Base-by-base conservation (phyloP, 2,329 filamentous ascomycete genomes). In the Cytospora chrysosperma region DNA sequence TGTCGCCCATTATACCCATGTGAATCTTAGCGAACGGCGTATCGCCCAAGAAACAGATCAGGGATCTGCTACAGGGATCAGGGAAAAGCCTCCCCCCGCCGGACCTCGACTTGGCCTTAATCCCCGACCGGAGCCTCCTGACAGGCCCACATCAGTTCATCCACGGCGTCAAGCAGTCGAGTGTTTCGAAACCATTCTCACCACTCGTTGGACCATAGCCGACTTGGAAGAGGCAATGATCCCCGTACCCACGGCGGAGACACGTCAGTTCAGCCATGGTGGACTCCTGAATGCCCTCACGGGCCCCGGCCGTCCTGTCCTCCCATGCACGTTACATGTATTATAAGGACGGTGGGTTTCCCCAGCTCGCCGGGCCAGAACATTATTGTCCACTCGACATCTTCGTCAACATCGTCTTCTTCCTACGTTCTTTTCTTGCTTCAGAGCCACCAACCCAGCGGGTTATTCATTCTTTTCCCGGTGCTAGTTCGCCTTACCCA, bases 381-480 rank as follows among this genome's bases (percentile, higher is more conserved):
- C n/a, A n/a, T n/a, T n/a, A 63, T 64, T 61, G 64, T 40, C 61
- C 26, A 53, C 47, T 21, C 58, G 26, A 40, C n/a, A 59, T 64
- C 56, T 59, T 61, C 28, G 51, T 55, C 59, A 53, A 61, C 37
- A 50, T 52, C 49, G 51, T 34, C 51, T 50, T 61, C 59, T 37
- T 61, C 50, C 2, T 52, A 57, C 52, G 9, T 64, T 65, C 52
- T 51, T 51, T 24, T 47, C 40, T 50, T 34, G 59, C 27, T 52
- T 24, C 26, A 55, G 47, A 15, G n/a, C 24, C 10, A 13, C 43
- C 12, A 21, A 60, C 61, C 61, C 61, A 12, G 64, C 57, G 57
- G 64, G 61, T 65, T 53, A 34, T 65, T 61, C 64, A 58, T 65
- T 65, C 64, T 51, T 65, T 65, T 52, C 21, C 24, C 7, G 64